Evolutionary conservation across 169 alveolate species (phyloP), one percentile per base, ranked within the genome.

Genomic region (Plasmodium inui): DNA sequence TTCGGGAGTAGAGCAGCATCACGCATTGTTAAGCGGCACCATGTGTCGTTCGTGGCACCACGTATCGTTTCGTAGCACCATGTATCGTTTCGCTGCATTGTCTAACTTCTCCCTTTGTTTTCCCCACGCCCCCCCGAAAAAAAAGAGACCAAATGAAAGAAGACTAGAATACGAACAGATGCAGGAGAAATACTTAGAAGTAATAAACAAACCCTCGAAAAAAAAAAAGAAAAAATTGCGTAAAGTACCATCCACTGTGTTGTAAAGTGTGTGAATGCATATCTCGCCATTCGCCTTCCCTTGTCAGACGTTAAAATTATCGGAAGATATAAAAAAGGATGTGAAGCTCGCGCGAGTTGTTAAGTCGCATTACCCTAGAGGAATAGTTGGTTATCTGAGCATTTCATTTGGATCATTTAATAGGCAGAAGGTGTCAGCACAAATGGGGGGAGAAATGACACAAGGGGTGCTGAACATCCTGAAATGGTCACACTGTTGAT

Each of bases 301-400:
- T 34, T 14, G 17, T 22, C 50, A 85, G 93, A 85, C 86, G 8
- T 17, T 85, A 85, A 85, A 85, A 85, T 55, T 85, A 67, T 70
- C 93, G 17, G 55, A 41, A 50, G 93, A 85, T 37, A 85, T 85
- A 74, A 85, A 85, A 70, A 74, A 39, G 32, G 93, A 85, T 55
- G 84, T 85, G n/a, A 85, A 85, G 37, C 93, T 85, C 14, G 93
- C 93, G 26, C 80, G 84, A 22, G 93, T 76, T 6, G 79, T 85
- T 30, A 85, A 85, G 57, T 85, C 93, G 50, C 86, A 85, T 55
- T 85, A 85, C 67, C 93, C 93, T 73, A 85, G 93, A 85, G 93
- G 93, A 85, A 85, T 85, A 73, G 93, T 85, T 74, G 93, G 93
- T 85, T 85, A 50, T 85, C 10, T 14, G 53, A 83, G 37, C 76